Base-by-base conservation (phyloP, 2,329 filamentous ascomycete genomes). In the Fusarium sp. region DNA sequence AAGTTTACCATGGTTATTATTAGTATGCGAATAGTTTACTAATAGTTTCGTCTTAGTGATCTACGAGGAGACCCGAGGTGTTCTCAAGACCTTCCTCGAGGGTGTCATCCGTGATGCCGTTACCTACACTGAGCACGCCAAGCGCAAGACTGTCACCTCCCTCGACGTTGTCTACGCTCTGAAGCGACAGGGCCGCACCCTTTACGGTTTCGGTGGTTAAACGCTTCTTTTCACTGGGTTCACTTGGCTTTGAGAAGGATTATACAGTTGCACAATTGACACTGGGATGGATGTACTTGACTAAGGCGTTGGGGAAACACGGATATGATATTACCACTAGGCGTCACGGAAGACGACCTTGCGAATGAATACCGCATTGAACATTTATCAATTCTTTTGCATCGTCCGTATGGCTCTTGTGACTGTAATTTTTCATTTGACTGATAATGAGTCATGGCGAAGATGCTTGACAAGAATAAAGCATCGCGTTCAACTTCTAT, bases 201-300 rank as follows among this genome's bases (percentile, higher is more conserved):
- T 94, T 73, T 95, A 94, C 87, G 92, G 92, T 86, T 94, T 94
- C 88, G 92, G 92, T 88, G 92, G 92, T 88, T 95, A 92, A 89
- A 60, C 66, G 45, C 56, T 14, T 48, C 42, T 25, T 23, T 54
- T 37, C 34, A 45, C 50, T 41, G 56, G 51, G 50, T 65, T 61
- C 44, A 55, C 30, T 58, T 72, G 69, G 62, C 28, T 63, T 54
- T 53, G 53, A 50, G 63, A 53, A 34, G 62, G 61, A 60, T 62
- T 66, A 63, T 60, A 67, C 61, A 65, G 53, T 60, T 52, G 64
- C 65, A 57, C 50, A n/a, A 44, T 50, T 53, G 52, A 55, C 59
- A 71, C 50, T 57, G 63, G 60, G 70, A 65, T 61, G 66, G 60
- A 67, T 75, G 56, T 67, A 74, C 74, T 75, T 75, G 67, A 64